Conservation (phyloP, 75 land plant genomes). For the Pseudotsuga menziesii region DNA sequence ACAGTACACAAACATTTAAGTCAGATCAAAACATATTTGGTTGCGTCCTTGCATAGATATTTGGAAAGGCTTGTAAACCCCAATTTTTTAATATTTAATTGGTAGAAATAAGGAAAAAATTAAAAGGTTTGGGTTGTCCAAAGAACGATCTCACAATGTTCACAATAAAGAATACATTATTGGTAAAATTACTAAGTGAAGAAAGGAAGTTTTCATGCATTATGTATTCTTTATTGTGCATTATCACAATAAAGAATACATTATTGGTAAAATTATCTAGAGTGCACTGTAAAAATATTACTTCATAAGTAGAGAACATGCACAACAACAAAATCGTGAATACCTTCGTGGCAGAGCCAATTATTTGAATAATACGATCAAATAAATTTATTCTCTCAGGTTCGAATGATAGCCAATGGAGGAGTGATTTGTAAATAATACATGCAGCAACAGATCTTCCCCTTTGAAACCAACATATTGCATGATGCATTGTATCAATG, state of each 20-base stretch:
- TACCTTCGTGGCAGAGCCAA: slow-evolving; percentile 77
- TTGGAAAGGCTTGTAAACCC: neutral
- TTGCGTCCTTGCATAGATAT: neutral
- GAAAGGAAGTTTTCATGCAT: too few relatives aligned
- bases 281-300: too few relatives aligned
- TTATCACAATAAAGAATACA: too few relatives aligned
- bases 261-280: too few relatives aligned
- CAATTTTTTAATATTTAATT: too few relatives aligned
- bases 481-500: slow-evolving; percentile 69
- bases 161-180: too few relatives aligned
- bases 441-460: slow-evolving; percentile 77
- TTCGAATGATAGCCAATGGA: slow-evolving; percentile 95
- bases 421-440: slow-evolving; percentile 78
- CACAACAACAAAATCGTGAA: neutral
- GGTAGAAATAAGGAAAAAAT: too few relatives aligned
- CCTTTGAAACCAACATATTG: slow-evolving; percentile 78
- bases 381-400: slow-evolving; percentile 87
- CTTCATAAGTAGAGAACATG: neutral
- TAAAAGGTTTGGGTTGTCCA: too few relatives aligned
- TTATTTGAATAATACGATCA: slow-evolving; percentile 86
- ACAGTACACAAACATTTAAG: neutral
- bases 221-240: too few relatives aligned
- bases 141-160: too few relatives aligned
- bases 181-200: too few relatives aligned
- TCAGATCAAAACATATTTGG: neutral